A percentile compares a stretch with the other conserved stretches of the same genome.
phyloP scores from a whole-genome alignment of 139 green algal genomes.

The Pseudopediastrum boryanum region DNA sequence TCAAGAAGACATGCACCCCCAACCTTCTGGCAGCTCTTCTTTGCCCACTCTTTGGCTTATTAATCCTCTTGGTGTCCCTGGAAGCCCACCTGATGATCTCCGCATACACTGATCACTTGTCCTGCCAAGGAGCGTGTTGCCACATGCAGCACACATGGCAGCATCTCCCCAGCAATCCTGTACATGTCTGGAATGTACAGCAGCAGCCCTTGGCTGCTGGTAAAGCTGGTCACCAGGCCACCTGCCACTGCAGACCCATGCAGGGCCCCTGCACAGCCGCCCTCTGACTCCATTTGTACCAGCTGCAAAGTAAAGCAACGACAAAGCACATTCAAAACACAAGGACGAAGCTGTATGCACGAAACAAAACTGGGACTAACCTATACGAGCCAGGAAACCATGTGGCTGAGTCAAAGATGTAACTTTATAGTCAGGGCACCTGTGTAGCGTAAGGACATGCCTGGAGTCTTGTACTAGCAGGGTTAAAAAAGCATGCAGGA shows the following conservation, averaged over 20 bases:
- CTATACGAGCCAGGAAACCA: no score
- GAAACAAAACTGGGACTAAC: no score
- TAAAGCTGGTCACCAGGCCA: constrained; percentile 61
- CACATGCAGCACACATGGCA: constrained; percentile 62
- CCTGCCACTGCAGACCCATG: constrained; percentile 59
- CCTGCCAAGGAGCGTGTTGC: constrained; percentile 50
- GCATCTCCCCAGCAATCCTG: constrained; percentile 62
- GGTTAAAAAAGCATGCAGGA: no score
- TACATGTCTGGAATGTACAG: constrained; percentile 69
- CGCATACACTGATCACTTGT: constrained; percentile 61
- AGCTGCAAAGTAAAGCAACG: background rate
- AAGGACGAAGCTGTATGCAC: no score
- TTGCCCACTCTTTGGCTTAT: background rate
- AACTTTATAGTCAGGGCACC: background rate
- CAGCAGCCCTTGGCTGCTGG: constrained; percentile 62
- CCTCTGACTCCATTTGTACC: constrained; percentile 60
- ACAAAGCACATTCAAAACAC: no score
- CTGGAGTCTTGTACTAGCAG: background rate
- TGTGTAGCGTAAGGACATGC: background rate
- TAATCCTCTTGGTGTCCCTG: background rate
- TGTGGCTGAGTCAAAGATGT: no score
- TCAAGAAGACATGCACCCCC: background rate
- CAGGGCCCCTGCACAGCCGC: constrained; percentile 53
- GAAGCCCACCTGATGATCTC: constrained; percentile 54
- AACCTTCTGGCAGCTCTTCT: background rate